Evolutionary conservation across 345 rosid genomes (phyloP), one percentile per base, ranked within the genome.

Genomic region (Ceriops decandra): DNA sequence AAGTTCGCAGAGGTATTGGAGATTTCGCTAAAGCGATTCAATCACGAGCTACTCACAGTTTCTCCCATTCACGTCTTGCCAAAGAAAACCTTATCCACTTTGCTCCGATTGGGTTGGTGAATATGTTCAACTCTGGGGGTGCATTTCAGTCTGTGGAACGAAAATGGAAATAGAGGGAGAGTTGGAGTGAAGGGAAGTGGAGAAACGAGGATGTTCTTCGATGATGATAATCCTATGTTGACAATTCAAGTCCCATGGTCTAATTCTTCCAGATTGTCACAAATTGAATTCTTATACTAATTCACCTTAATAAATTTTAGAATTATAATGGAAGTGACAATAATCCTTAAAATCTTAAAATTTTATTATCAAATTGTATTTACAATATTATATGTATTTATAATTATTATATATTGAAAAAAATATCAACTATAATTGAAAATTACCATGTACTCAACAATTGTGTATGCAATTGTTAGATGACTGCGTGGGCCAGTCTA

Each of bases 61-160:
- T 78, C 85, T n/a, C 80, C 78, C 2, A 78, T 75, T 15, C 38
- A n/a, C 16, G 31, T 72, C 13, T 56, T 70, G 35, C 30, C 63
- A 1, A 36, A 36, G 60, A 73, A 26, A 26, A 24, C n/a, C 24
- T 51, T 8, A 53, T 64, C 19, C 72, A 63, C 17, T 80, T 81
- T 42, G 75, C 75, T 16, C 77, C 74, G 2, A 58, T 72, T 3
- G 79, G 77, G 3, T 26, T 81, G 22, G 81, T 59, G 22, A 78
- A 62, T 77, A 74, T 71, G 79, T 51, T 77, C 15, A 80, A 80
- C 62, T 15, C 69, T 17, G 76, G 81, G 5, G 77, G 81, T n/a
- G 81, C 77, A 22, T n/a, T 81, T 47, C 65, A 57, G 59, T 60
- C 67, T 4, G 19, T 74, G 2, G 42, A 36, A 36, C 42, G 42